Evolutionary conservation across 2,329 filamentous ascomycete species (phyloP), one percentile per base, ranked within the genome.

Genomic region (Claviceps maximensis): DNA sequence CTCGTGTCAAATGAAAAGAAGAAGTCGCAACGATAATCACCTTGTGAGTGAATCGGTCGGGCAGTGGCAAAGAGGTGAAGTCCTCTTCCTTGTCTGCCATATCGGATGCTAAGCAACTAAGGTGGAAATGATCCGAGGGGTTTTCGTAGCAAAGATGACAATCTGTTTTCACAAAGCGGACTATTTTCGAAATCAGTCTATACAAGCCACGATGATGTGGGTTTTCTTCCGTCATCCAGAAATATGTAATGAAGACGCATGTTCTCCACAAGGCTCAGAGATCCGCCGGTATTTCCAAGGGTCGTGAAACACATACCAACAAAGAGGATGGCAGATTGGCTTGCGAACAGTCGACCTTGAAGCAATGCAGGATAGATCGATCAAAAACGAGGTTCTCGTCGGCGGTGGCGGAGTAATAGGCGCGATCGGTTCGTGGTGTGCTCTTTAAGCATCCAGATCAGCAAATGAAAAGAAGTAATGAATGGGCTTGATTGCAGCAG

Each of bases 1-100:
- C 41, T 27, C 19, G 9, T 7, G 9, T 38, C 29, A 10, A 29
- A 27, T 38, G 25, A 25, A 19, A 21, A 44, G 21, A 44, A 19
- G n/a, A 27, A 19, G 13, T 19, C 31, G 47, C 21, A 13, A 31
- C 36, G 31, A 21, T 47, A n/a, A 31, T 52, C 62, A 84, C 82
- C 74, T 95, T 95, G 75, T 95, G 89, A 52, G 79, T 75, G 71
- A 90, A 94, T 65, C 88, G 82, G 58, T 95, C 89, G 46, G 82
- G 75, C 53, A 95, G 70, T 45, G 89, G 86, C 57, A 95, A 73
- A 58, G 84, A 80, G 70, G 82, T 85, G 67, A 85, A 91, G 67
- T 95, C 88, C 65, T 90, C 87, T 69, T 91, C 87, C 66, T 78
- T 73, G 59, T 94, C 89, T 54, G 85, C 87, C 88, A 94, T 94